A percentile compares a stretch with the other conserved stretches of the same genome.
Evolutionary conservation across 2,329 filamentous ascomycete species (phyloP).

Genomic region (Ophiosphaerella herpotricha): DNA sequence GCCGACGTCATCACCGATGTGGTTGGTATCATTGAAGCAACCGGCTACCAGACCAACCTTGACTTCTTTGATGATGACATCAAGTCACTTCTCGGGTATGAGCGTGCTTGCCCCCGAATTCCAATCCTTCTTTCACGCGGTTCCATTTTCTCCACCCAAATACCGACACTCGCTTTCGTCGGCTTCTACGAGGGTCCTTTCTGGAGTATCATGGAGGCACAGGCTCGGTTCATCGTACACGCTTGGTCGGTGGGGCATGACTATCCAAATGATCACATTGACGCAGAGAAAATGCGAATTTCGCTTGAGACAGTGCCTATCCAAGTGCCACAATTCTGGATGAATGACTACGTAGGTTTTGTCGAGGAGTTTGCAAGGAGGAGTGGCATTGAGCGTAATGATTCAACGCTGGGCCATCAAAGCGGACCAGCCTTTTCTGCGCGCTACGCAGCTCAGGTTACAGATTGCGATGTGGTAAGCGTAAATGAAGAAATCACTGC

Average conservation of each 20-base stretch:
- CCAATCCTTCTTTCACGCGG: slow-evolving; percentile 68
- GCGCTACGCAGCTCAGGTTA: slow-evolving; percentile 35
- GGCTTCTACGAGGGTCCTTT: slow-evolving; percentile 85
- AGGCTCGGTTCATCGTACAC: slow-evolving; percentile 69
- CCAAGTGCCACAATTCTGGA: slow-evolving; percentile 73
- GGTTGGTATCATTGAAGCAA: slow-evolving; percentile 71
- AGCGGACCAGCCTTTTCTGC: slow-evolving; percentile 54
- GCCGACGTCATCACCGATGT: slow-evolving; percentile 14
- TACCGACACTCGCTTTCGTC: slow-evolving; percentile 74
- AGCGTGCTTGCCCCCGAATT: slow-evolving; percentile 58
- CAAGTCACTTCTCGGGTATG: slow-evolving; percentile 62
- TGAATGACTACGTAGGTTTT: slow-evolving; percentile 78
- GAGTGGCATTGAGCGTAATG: slow-evolving; percentile 56
- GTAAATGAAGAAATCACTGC: slow-evolving; percentile 54
- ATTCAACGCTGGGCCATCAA: slow-evolving; percentile 49
- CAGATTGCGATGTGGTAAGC: slow-evolving; percentile 47
- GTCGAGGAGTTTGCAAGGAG: slow-evolving; percentile 71
- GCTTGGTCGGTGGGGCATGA: slow-evolving; percentile 55
- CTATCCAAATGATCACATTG: slow-evolving; percentile 23
- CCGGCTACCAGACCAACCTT: slow-evolving; percentile 71
- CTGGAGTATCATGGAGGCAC: slow-evolving; percentile 88
- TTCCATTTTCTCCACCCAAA: slow-evolving; percentile 62
- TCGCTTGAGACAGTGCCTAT: slow-evolving; percentile 37
- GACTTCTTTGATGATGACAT: slow-evolving; percentile 65
- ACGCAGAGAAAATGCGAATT: slow-evolving; percentile 50